These are phyloP conservation scores for Colletotrichum tofieldiae DNA, from an alignment of 2,329 filamentous ascomycete species.

Conservation along the genomic window DNA sequence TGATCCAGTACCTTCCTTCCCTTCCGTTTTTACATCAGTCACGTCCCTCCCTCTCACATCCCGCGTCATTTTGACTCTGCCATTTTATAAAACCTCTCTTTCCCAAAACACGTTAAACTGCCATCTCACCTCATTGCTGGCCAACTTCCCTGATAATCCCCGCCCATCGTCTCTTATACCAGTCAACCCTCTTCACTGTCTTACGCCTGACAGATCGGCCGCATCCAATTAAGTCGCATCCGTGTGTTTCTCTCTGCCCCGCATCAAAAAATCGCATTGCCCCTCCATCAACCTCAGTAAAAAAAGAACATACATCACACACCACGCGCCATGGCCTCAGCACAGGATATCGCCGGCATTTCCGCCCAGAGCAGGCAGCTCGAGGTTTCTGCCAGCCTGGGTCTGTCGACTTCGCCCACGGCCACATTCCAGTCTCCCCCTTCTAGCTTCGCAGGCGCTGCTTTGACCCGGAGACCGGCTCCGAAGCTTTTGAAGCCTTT, in stretches of 20 bases:
- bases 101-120: constrained; percentile 13
- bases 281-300: constrained; percentile 23
- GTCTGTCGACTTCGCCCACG: constrained; percentile 82
- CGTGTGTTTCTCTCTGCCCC: constrained; percentile 12
- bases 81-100: constrained; percentile 24
- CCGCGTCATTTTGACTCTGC: constrained; percentile 30
- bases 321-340: constrained; percentile 57
- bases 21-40: constrained; percentile 11
- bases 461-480: constrained; percentile 60
- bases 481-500: constrained; percentile 93
- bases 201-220: not conserved
- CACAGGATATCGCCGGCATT: constrained; percentile 64
- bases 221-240: not conserved
- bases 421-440: constrained; percentile 82
- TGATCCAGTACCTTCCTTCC: not conserved
- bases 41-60: constrained; percentile 19
- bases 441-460: constrained; percentile 71
- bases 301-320: not conserved
- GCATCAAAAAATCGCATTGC: constrained; percentile 31
- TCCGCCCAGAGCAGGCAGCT: constrained; percentile 48
- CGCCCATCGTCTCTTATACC: not conserved
- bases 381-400: constrained; percentile 72
- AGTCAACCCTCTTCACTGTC: not conserved
- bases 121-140: not conserved
- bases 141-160: not conserved